Evolutionary conservation across 495 filamentous ascomycete species (phyloP), one percentile per base, ranked within the genome.

Genomic region (Aspergillus kassunensis): DNA sequence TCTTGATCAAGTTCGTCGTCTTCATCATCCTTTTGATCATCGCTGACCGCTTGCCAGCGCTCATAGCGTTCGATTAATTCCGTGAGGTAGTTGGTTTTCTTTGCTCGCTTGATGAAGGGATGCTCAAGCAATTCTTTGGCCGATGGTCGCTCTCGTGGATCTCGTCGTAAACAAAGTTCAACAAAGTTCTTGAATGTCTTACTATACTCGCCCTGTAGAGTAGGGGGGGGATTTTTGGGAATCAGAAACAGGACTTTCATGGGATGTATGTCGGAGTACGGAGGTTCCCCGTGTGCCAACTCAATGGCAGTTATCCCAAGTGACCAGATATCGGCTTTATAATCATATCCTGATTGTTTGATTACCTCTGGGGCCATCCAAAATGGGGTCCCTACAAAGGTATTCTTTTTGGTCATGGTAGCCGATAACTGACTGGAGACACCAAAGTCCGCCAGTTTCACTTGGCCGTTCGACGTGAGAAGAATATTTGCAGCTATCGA

Each of bases 331-430:
- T 98, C 93, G 6, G 93, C 95, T 72, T 97, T 98, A 71, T 95
- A 91, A 61, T 97, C 92, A 69, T 98, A 98, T 34, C 93, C 93
- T 44, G 89, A 93, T 65, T 96, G 91, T 73, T 96, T 96, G 68
- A 98, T 98, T 25, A 98, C 93, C 67, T 98, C 93, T 8, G 93
- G 93, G 4, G 93, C 93, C 93, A 98, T 98, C 93, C 93, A 98
- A 70, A 97, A 98, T 0, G 93, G 93, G 2, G 93, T 97, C 12
- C 93, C 93, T 19, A 98, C 93, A 64, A 98, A 98, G 0, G 93
- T 98, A 62, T 97, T 98, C 69, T 96, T 96, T 72, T 97, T 96
- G 20, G 95, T 96, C 89, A 97, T 97, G n/a, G 93, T 97, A 2
- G 90, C 90, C 19, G 92, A 91, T n/a, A 98, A 77, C 62, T 98